Percentiles rank a stretch among this genome's conserved stretches.
Evolutionary conservation across 306 rosid species (phyloP).

Genomic region (Acacia acuminata): DNA sequence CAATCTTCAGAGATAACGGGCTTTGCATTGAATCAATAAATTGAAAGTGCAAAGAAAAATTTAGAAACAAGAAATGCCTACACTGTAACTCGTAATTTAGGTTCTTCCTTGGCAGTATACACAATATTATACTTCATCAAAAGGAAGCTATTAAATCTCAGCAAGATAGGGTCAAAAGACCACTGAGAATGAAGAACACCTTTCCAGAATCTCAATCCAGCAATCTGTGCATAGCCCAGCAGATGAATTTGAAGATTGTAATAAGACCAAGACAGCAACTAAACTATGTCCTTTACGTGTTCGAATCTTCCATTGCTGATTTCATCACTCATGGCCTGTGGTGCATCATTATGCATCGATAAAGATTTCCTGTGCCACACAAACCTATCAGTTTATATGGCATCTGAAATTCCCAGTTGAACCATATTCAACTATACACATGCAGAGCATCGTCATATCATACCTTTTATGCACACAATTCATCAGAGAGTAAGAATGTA

Average conservation of each 20-base stretch:
- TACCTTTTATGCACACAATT: not conserved
- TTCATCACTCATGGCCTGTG: not conserved
- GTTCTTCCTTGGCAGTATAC: conserved; percentile 29
- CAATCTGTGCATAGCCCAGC: conserved; percentile 24
- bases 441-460: not conserved
- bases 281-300: conserved; percentile 20
- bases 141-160: conserved; percentile 30
- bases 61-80: conserved; percentile 27
- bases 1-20: not conserved
- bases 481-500: not conserved
- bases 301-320: conserved; percentile 24
- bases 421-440: not conserved
- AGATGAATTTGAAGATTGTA: conserved; percentile 28
- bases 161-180: conserved; percentile 15
- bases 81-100: conserved; percentile 22
- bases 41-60: conserved; percentile 6
- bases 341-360: conserved; percentile 12
- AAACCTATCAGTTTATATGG: conserved; percentile 12
- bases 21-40: conserved; percentile 39
- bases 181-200: conserved; percentile 5
- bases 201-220: conserved; percentile 13
- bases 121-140: conserved; percentile 22
- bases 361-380: conserved; percentile 36
- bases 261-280: conserved; percentile 25
- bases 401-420: not conserved